Base-by-base conservation (phyloP, 495 filamentous ascomycete genomes). In the Daldinia bambusicola region DNA sequence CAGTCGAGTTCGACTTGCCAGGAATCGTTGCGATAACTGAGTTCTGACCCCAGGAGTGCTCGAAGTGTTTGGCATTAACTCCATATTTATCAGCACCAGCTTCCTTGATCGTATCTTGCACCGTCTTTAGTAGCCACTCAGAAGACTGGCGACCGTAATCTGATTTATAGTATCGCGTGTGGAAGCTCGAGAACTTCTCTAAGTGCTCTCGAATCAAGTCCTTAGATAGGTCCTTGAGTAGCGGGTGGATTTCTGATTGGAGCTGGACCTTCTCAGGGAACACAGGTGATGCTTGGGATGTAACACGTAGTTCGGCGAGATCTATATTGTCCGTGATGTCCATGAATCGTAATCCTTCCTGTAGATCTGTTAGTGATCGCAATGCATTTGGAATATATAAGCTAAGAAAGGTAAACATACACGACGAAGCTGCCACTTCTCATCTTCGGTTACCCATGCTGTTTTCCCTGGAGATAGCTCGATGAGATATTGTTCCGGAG, bases 21-120 rank as follows among this genome's bases (percentile, higher is more conserved):
- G 95, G 95, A 64, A 99, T 92, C 10, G 91, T 94, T 13, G 94
- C 95, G 77, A 99, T 97, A 74, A 98, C 87, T 71, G 89, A 93
- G 80, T 89, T 91, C 77, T 99, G 95, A 55, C 89, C 91, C 94
- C 95, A 99, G 0, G 89, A 74, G 80, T 99, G 95, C 53, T 80
- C 72, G 79, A 99, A 98, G 52, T 86, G 84, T 68, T 89, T 81
- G 1, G 93, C 92, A 40, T 81, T 83, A 18, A 92, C 93, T 20
- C 89, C 90, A 65, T 89, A 75, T 55, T 90, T 77, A 60, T 85
- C 83, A 5, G 94, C 93, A 30, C 92, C 92, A 2, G 92, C 86
- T 10, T 86, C 82, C 14, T 85, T 79, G 72, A 98, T 85, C 9
- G 91, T 90, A 20, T 85, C 79, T 43, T 89, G 87, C n/a, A 98